phyloP scores from a whole-genome alignment of 768 basidiomycete genomes.

The Filobasidium floriforme region DNA sequence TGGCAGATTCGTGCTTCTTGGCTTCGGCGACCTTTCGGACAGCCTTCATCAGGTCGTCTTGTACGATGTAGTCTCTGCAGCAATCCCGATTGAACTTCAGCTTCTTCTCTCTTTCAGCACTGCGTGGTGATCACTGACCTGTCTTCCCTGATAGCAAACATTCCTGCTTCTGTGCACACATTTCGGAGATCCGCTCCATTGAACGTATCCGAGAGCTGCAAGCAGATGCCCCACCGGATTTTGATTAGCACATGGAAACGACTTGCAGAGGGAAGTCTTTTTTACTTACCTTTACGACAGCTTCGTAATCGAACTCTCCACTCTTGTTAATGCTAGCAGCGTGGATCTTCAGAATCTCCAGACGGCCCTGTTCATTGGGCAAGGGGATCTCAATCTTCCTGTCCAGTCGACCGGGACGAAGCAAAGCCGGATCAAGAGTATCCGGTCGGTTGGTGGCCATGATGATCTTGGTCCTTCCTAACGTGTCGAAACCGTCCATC shows the following conservation, averaged over 20 bases:
- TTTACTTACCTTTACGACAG: slow-evolving; percentile 75
- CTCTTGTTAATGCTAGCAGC: slow-evolving; percentile 86
- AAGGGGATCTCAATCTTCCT: slow-evolving; percentile 96
- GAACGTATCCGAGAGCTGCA: slow-evolving; percentile 78
- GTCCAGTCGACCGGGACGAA: slow-evolving; percentile 91
- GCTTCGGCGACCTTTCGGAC: slow-evolving; percentile 90
- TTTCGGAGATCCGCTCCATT: slow-evolving; percentile 96
- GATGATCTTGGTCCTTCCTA: slow-evolving; percentile 91
- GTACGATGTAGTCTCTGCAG: slow-evolving; percentile 74
- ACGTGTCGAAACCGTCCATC: slow-evolving; percentile 98
- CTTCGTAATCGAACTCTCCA: slow-evolving; percentile 94
- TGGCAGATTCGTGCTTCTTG: slow-evolving; percentile 79
- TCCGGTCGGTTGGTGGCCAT: slow-evolving; percentile 99
- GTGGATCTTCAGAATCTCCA: slow-evolving; percentile 97
- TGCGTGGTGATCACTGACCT: slow-evolving; percentile 50
- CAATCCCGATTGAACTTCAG: neutral
- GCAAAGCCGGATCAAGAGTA: slow-evolving; percentile 89
- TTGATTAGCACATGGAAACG: no score
- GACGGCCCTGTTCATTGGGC: slow-evolving; percentile 90
- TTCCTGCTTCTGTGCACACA: slow-evolving; percentile 88
- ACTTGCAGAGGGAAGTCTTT: neutral
- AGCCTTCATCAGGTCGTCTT: slow-evolving; percentile 94
- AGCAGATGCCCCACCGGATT: neutral
- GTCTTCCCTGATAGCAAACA: slow-evolving; percentile 98
- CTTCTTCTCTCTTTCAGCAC: slow-evolving; percentile 10